These are phyloP conservation scores for Phytophthora syringae DNA, from an alignment of 352 stramenopile species.

Conservation along the genomic window DNA sequence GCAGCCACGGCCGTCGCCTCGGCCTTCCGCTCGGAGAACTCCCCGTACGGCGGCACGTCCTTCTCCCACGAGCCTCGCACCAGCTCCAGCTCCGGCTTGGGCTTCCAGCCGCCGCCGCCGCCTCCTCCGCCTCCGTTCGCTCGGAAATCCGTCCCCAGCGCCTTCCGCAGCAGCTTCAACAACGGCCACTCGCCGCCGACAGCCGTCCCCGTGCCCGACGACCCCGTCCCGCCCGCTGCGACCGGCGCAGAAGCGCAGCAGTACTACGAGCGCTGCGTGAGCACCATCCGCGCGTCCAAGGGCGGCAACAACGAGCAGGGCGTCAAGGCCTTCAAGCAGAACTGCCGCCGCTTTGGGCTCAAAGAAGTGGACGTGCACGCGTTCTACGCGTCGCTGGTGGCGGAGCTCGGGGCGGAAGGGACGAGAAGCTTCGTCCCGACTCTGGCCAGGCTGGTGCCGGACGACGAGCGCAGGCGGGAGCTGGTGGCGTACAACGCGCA, in stretches of 20 bases:
- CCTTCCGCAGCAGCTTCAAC: slow-evolving; percentile 31
- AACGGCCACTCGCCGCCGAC: slow-evolving; percentile 15
- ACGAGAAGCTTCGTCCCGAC: slow-evolving; percentile 52
- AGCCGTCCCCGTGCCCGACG: slow-evolving; percentile 22
- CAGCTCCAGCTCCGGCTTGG: too few species aligned
- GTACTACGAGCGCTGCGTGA: slow-evolving; percentile 62
- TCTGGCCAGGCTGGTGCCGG: slow-evolving; percentile 58
- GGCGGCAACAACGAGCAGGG: slow-evolving; percentile 62
- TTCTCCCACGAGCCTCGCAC: slow-evolving; percentile 24
- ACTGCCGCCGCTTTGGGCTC: slow-evolving; percentile 61
- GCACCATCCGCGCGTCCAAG: slow-evolving; percentile 54
- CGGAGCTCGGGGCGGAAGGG: slow-evolving; percentile 50
- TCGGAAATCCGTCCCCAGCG: slow-evolving; percentile 28
- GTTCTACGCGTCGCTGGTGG: slow-evolving; percentile 63
- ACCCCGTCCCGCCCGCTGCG: slow-evolving; percentile 53
- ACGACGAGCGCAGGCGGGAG: slow-evolving; percentile 54
- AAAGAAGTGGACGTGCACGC: slow-evolving; percentile 59
- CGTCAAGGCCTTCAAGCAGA: slow-evolving; percentile 71
- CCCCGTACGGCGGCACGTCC: slow-evolving; percentile 21
- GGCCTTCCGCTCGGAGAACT: slow-evolving; percentile 32
- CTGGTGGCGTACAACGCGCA: slow-evolving; percentile 61
- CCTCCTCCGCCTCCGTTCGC: slow-evolving; percentile 24
- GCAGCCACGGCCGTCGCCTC: slow-evolving; percentile 29
- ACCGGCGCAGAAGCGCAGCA: slow-evolving; percentile 60
- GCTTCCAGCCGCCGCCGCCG: slow-evolving; percentile 5